A percentile compares a stretch with the other conserved stretches of the same genome.
phyloP scores from a whole-genome alignment of 257 asterid species.

The Gynochthodes officinalis region DNA sequence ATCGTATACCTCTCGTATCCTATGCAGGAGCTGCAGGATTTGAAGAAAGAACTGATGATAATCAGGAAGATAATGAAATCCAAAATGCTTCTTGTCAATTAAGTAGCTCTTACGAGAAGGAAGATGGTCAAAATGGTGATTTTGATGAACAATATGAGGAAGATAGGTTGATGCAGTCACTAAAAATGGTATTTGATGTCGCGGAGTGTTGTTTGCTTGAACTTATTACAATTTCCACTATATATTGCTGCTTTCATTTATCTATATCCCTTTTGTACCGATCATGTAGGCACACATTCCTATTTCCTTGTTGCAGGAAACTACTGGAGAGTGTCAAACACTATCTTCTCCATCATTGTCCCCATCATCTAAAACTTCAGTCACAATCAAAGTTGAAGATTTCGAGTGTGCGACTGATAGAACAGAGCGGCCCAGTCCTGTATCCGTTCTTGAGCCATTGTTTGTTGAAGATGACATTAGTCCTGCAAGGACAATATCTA shows the following conservation, averaged over 20 bases:
- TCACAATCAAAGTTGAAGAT: conserved; percentile 40
- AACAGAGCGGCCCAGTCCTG: conserved; percentile 78
- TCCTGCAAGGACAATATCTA: conserved; percentile 60
- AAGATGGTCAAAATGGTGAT: conserved; percentile 33
- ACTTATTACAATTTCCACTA: background rate
- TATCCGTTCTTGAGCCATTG: conserved; percentile 85
- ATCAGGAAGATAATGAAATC: conserved; percentile 36
- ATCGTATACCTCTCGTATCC: conserved; percentile 1
- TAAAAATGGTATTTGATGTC: conserved; percentile 37
- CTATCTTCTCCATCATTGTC: conserved; percentile 40
- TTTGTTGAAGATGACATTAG: conserved; percentile 74
- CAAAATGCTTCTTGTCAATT: conserved; percentile 21
- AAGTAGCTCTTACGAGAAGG: conserved; percentile 19
- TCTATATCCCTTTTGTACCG: background rate
- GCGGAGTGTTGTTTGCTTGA: conserved; percentile 9
- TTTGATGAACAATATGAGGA: conserved; percentile 31
- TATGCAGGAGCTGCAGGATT: conserved; percentile 31
- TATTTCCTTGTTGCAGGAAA: conserved; percentile 21
- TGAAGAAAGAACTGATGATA: conserved; percentile 30
- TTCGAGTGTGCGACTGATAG: conserved; percentile 39
- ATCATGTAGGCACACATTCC: background rate
- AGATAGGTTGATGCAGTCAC: conserved; percentile 27
- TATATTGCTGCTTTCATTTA: background rate
- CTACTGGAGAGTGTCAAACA: conserved; percentile 34
- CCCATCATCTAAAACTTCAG: conserved; percentile 31